Base-by-base conservation (phyloP, 1,284 basidiomycete genomes). In the Papiliotrema laurentii region DNA sequence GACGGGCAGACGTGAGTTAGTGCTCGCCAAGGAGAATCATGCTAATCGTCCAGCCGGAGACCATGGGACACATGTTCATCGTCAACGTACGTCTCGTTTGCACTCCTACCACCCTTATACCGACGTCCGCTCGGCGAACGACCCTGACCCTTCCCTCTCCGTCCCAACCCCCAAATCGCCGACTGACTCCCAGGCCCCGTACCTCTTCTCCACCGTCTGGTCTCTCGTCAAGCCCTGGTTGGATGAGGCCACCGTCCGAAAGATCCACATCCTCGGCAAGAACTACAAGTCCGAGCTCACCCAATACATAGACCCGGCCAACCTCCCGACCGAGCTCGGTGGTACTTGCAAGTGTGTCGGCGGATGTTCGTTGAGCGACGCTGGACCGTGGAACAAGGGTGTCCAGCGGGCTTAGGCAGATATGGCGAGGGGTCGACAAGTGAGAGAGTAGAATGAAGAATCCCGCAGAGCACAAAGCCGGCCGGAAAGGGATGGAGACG, bases 31-130 rank as follows among this genome's bases (percentile, higher is more conserved):
- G 10, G 33, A 44, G 28, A 33, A 37, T 22, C 22, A 43, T 31
- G 42, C 39, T 18, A 18, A 40, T 18, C 28, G 16, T 43, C 19
- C 22, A 93, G 76, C 89, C 89, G 16, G 89, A 92, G 74, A 86
- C 83, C 56, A 94, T 97, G 92, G 92, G 92, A 75, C 87, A 87
- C 69, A 94, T 96, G 79, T 97, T 78, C 79, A 92, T 97, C 79
- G 86, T 92, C 79, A 91, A 92, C 68, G 85, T 67, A 47, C 57
- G 66, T 61, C n/a, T n/a, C n/a, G n/a, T n/a, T n/a, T n/a, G n/a
- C n/a, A n/a, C n/a, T n/a, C n/a, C n/a, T n/a, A n/a, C n/a, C n/a
- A n/a, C n/a, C n/a, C n/a, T n/a, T n/a, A n/a, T n/a, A n/a, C n/a
- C n/a, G n/a, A n/a, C n/a, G n/a, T n/a, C n/a, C n/a, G n/a, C n/a